Conservation (phyloP, 768 basidiomycete genomes). For the Sporobolomyces pararoseus region DNA sequence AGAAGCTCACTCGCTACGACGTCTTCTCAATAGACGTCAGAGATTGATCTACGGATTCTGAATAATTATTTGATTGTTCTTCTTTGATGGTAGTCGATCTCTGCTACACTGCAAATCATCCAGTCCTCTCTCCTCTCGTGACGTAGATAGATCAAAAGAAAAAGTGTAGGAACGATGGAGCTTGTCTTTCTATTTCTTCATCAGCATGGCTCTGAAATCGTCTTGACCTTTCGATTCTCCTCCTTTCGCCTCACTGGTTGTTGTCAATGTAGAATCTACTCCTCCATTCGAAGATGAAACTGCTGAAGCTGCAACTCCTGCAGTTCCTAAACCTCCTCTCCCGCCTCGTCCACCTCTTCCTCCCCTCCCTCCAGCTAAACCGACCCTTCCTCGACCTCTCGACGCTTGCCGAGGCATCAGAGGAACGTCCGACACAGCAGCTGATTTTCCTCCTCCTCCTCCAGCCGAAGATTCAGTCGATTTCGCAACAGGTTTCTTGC, state of each 20-base stretch:
- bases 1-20: too few species aligned
- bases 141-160: too few species aligned
- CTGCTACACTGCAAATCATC: too few species aligned
- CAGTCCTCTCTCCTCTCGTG: too few species aligned
- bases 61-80: too few species aligned
- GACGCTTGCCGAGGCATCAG: conserved; percentile 31
- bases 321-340: background rate
- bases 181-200: conserved; percentile 24
- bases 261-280: conserved; percentile 48
- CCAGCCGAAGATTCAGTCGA: background rate
- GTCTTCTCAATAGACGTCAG: too few species aligned
- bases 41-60: too few species aligned
- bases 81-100: too few species aligned
- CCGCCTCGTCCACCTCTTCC: conserved; percentile 22
- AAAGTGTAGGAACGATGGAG: too few species aligned
- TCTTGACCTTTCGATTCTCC: conserved; percentile 57
- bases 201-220: conserved; percentile 78
- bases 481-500: conserved; percentile 28
- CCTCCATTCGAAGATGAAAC: too few species aligned
- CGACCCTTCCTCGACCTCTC: conserved; percentile 29
- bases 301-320: background rate
- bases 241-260: conserved; percentile 14
- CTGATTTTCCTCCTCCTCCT: background rate
- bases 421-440: background rate
- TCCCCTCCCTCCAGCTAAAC: conserved; percentile 14